A percentile compares a stretch with the other conserved stretches of the same genome.
Conservation (phyloP, 208 protist species). For the Leishmania major region DNA sequence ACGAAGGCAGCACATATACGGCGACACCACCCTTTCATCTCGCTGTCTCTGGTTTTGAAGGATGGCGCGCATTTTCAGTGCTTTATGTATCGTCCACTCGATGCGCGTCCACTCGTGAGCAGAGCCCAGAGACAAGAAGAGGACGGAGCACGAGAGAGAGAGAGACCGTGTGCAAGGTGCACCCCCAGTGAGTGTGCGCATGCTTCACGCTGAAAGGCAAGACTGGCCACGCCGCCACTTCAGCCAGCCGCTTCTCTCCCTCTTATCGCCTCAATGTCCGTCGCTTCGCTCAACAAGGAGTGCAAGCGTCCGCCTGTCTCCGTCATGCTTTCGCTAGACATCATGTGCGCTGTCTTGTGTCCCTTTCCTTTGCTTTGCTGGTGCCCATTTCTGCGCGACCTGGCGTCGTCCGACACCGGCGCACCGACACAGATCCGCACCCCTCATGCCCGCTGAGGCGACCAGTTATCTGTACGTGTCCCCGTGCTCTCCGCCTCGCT, state of each 20-base stretch:
- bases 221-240: not conserved
- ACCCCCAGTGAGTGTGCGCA: not conserved
- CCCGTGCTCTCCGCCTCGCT: not conserved
- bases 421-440: not conserved
- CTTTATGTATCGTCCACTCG: not conserved
- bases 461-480: not conserved
- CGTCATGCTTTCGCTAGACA: not conserved
- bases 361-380: not conserved
- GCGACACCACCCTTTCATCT: not conserved
- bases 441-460: not conserved
- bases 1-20: not conserved
- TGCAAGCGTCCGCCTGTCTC: not conserved
- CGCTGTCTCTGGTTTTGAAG: not conserved
- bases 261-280: not conserved
- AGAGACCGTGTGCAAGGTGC: not conserved
- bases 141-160: not conserved
- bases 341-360: not conserved
- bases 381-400: not conserved
- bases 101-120: not conserved
- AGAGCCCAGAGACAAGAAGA: not conserved
- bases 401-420: not conserved
- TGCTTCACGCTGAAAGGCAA: not conserved
- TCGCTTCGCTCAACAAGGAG: not conserved
- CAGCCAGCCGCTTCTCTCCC: not conserved
- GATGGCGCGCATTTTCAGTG: not conserved